A percentile compares a stretch with the other conserved stretches of the same genome.
phyloP scores from a whole-genome alignment of 2,329 filamentous ascomycete species.

The Lanzia echinophila region DNA sequence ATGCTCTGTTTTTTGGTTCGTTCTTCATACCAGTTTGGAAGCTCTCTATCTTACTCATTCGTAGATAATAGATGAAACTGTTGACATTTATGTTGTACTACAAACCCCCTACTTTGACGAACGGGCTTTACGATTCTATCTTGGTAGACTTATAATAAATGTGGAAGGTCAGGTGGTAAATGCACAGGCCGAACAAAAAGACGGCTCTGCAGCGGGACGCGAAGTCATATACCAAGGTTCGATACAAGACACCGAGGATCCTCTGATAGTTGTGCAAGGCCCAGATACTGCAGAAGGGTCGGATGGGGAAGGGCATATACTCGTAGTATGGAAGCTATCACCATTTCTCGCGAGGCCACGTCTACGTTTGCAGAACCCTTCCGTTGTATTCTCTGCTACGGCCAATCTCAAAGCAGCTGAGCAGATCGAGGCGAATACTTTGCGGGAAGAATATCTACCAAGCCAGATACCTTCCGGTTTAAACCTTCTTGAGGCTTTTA shows the following conservation, averaged over 20 bases:
- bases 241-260: slow-evolving; percentile 43
- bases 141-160: slow-evolving; percentile 57
- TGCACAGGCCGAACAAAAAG: slow-evolving; percentile 40
- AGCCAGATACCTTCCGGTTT: slow-evolving; percentile 63
- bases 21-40: slow-evolving; percentile 25
- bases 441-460: slow-evolving; percentile 57
- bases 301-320: slow-evolving; percentile 36
- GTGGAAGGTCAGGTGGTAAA: slow-evolving; percentile 62
- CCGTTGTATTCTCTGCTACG: slow-evolving; percentile 56
- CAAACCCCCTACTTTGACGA: slow-evolving; percentile 56
- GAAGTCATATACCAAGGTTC: slow-evolving; percentile 55
- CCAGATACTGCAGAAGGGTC: slow-evolving; percentile 35
- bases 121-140: slow-evolving; percentile 47
- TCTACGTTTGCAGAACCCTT: slow-evolving; percentile 59
- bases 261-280: slow-evolving; percentile 40
- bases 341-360: slow-evolving; percentile 54
- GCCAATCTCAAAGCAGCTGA: slow-evolving; percentile 52
- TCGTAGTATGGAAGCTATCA: slow-evolving; percentile 54
- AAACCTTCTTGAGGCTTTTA: slow-evolving; percentile 72
- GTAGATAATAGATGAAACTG: slow-evolving; percentile 62
- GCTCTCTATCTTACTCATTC: slow-evolving; percentile 41
- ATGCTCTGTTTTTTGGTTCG: slow-evolving; percentile 67
- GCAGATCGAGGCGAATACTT: slow-evolving; percentile 35
- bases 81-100: slow-evolving; percentile 62
- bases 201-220: slow-evolving; percentile 40